Base-by-base conservation (phyloP, 2,329 filamentous ascomycete species). In the Ceratocystis eucalypticola region DNA sequence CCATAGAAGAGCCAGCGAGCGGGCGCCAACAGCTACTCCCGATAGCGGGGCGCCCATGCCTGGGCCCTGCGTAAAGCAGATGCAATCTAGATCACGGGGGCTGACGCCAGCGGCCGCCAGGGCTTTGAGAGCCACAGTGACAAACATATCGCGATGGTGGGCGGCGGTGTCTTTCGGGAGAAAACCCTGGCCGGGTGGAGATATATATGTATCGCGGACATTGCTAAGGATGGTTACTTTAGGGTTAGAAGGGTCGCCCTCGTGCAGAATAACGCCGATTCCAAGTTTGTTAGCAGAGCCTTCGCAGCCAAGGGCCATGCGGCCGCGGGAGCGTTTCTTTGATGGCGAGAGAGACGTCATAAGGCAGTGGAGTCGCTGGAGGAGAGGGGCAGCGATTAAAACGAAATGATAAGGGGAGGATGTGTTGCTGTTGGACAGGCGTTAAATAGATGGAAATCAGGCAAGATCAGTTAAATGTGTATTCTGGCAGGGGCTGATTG, bases 211-310 rank as follows among this genome's bases (percentile, higher is more conserved):
- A 78, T 97, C 89, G 65, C 94, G 88, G 70, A 99, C 82, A 79
- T 99, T 99, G 74, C 92, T 87, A 70, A 99, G 89, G 74, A 99
- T 87, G 25, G 69, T 69, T 22, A 68, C 68, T 70, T 80, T 78
- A 22, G 88, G 82, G 46, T 80, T 78, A 68, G 81, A 77, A 68
- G 78, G 76, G 67, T 72, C 76, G 74, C 71, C 77, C 66, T 85
- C 81, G 79, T 97, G 94, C 28, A 85, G 83, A 75, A 99, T 96
- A 67, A 99, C 80, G 73, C 94, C 94, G 67, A 97, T 88, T 71
- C 93, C 94, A 64, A 99, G 85, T 78, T 99, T 99, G 81, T 99
- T 99, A 77, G 94, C 94, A 67, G 91, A 96, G 75, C 94, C 93
- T 80, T 99, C 94, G 74, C 80, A 83, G 70, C 83, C 83, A 69